These are phyloP conservation scores for Globisporangium barbulae DNA, from an alignment of 352 stramenopile species.

Conservation along the genomic window DNA sequence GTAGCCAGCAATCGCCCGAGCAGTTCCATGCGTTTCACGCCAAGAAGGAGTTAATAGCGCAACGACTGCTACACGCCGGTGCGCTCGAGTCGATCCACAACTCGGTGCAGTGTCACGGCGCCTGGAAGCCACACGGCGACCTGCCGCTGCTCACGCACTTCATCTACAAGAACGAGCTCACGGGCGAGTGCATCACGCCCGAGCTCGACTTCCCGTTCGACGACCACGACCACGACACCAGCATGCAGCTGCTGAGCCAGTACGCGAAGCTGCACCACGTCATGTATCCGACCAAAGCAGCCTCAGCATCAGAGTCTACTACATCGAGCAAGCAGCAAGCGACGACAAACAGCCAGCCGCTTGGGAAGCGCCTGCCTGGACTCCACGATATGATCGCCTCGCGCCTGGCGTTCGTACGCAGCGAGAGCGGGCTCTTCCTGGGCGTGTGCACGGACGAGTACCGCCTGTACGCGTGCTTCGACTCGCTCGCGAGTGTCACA, in stretches of 20 bases:
- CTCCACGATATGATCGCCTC: slow-evolving; percentile 31
- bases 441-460: slow-evolving; percentile 51
- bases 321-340: neutral
- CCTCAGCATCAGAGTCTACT: too few relatives aligned
- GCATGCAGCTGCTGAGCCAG: slow-evolving; percentile 37
- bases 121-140: slow-evolving; percentile 53
- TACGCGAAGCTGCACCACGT: slow-evolving; percentile 56
- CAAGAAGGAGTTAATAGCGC: slow-evolving; percentile 41
- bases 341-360: slow-evolving; percentile 31
- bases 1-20: slow-evolving; percentile 59
- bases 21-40: slow-evolving; percentile 73
- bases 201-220: slow-evolving; percentile 48
- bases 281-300: slow-evolving; percentile 29
- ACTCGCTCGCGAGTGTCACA: slow-evolving; percentile 35
- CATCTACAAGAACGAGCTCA: slow-evolving; percentile 68
- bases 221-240: slow-evolving; percentile 26
- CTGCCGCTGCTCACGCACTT: slow-evolving; percentile 63
- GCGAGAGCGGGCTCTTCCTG: slow-evolving; percentile 42
- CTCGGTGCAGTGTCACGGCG: slow-evolving; percentile 26
- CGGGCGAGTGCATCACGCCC: slow-evolving; percentile 47
- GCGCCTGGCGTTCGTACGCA: slow-evolving; percentile 52
- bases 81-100: slow-evolving; percentile 39
- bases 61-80: slow-evolving; percentile 34
- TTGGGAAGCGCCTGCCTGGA: slow-evolving; percentile 41
- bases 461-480: slow-evolving; percentile 55